These are phyloP conservation scores for Eucalyptus cladocalyx DNA, from an alignment of 345 rosid genomes.

Conservation along the genomic window DNA sequence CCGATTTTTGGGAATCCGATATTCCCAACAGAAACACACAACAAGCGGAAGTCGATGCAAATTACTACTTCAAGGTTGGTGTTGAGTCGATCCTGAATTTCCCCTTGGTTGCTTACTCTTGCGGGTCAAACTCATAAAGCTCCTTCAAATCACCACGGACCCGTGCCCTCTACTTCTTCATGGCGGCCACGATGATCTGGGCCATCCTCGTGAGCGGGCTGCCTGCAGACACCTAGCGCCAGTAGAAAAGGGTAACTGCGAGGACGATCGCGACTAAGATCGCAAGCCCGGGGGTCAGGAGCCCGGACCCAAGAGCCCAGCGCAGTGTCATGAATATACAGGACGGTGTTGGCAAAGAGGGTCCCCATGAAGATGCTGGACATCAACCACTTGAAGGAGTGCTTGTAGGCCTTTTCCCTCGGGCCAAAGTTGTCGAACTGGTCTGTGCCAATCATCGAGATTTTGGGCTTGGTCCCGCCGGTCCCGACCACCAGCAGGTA, in stretches of 20 bases:
- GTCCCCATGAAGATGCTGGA: conserved; percentile 79
- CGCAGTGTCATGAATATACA: conserved; percentile 82
- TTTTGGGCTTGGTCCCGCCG: conserved; percentile 19
- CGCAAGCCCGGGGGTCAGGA: conserved; percentile 57
- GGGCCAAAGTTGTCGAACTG: conserved; percentile 75
- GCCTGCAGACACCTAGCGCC: conserved; percentile 51
- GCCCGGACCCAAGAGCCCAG: conserved; percentile 61
- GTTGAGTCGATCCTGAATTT: conserved; percentile 28
- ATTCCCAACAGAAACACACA: too few species aligned
- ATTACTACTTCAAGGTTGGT: conserved; percentile 5
- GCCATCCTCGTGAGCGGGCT: conserved; percentile 76
- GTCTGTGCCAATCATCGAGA: conserved; percentile 81
- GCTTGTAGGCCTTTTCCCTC: conserved; percentile 55
- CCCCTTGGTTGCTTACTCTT: conserved; percentile 31
- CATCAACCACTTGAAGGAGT: conserved; percentile 96
- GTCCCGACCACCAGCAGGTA: too few species aligned
- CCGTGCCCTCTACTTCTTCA: conserved; percentile 34
- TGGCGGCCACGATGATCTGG: conserved; percentile 57
- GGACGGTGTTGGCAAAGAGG: conserved; percentile 68
- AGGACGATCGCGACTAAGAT: conserved; percentile 45
- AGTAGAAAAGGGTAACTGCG: conserved; percentile 55
- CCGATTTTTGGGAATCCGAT: too few species aligned
- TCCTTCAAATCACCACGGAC: conserved; percentile 28
- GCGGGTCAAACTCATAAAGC: conserved; percentile 42
- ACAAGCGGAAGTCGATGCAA: not conserved